phyloP scores from a whole-genome alignment of 345 rosid genomes.

The Syzygium grande region DNA sequence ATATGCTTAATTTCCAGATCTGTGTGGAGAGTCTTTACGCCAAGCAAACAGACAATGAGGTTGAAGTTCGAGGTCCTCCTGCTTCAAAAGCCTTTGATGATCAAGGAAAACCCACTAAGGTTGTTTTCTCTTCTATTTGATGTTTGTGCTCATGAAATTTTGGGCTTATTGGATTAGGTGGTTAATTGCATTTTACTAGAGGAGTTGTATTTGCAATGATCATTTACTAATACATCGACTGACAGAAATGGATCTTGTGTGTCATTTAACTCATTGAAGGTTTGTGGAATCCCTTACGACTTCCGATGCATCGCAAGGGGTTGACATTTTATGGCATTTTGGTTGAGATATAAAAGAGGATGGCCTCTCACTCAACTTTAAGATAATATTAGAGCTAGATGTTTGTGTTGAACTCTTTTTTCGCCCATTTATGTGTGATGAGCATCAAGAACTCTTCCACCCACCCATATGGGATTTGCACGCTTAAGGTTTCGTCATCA shows the following conservation, averaged over 20 bases:
- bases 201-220: neutral
- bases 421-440: neutral
- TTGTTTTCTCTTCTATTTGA: slow-evolving; percentile 7
- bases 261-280: neutral
- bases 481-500: neutral
- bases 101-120: slow-evolving; percentile 93
- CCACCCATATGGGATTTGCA: neutral
- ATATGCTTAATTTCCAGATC: slow-evolving; percentile 37
- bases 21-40: slow-evolving; percentile 46
- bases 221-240: neutral
- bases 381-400: neutral
- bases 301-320: neutral
- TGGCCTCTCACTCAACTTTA: neutral
- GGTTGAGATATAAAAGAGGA: neutral
- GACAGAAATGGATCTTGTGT: neutral
- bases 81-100: slow-evolving; percentile 82
- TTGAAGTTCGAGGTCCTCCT: slow-evolving; percentile 95
- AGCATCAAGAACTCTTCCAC: neutral
- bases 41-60: slow-evolving; percentile 70
- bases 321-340: neutral
- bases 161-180: neutral
- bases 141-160: slow-evolving; percentile 6
- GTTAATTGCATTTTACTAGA: neutral
- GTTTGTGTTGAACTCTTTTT: neutral
- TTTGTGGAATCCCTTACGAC: neutral